Conservation (phyloP, 1,139 yeast species). For the Suhomyces bribrorum region DNA sequence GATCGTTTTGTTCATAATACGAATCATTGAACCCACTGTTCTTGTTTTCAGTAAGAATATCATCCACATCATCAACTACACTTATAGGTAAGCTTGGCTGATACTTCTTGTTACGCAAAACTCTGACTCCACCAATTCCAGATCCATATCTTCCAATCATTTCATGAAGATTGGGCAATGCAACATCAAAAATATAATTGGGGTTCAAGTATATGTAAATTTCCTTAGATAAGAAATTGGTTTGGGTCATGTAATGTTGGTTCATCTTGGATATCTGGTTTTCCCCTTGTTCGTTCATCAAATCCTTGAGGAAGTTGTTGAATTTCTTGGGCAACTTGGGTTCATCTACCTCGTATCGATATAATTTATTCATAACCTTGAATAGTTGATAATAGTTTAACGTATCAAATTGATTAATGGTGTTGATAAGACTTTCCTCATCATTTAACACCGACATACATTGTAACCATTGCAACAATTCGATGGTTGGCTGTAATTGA, state of each 20-base stretch:
- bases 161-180: conserved; percentile 61
- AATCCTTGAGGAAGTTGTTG: conserved; percentile 34
- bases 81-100: conserved; percentile 66
- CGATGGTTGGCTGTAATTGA: conserved; percentile 74
- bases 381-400: conserved; percentile 71
- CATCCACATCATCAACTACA: conserved; percentile 64
- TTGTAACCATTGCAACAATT: conserved; percentile 87
- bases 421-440: conserved; percentile 58
- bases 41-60: conserved; percentile 42
- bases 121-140: conserved; percentile 56
- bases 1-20: conserved; percentile 30
- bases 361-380: conserved; percentile 66
- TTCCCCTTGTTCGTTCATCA: conserved; percentile 42
- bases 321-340: conserved; percentile 54
- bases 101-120: conserved; percentile 47
- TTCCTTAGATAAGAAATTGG: conserved; percentile 42
- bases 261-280: conserved; percentile 34
- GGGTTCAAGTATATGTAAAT: conserved; percentile 51
- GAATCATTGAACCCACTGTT: conserved; percentile 34
- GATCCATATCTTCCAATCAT: conserved; percentile 62
- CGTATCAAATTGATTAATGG: conserved; percentile 55
- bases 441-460: conserved; percentile 66
- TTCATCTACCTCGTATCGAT: conserved; percentile 85
- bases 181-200: conserved; percentile 49
- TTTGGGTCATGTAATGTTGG: conserved; percentile 47